Percentiles rank a stretch among this genome's conserved stretches.
Conservation (phyloP, 768 basidiomycete species). For the Leucosporidium creatinivorum region DNA sequence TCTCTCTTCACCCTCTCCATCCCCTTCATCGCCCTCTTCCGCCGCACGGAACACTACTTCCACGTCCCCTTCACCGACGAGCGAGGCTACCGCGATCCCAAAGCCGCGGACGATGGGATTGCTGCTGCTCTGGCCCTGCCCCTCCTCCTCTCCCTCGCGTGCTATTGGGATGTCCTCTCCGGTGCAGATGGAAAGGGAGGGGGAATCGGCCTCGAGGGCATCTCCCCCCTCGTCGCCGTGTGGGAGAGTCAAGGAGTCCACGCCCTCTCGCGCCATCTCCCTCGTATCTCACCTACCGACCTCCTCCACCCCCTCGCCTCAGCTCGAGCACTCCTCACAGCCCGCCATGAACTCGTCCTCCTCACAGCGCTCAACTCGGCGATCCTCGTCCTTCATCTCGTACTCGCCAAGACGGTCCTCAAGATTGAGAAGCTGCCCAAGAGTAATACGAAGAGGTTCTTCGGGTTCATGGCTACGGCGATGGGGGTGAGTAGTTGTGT, state of each 20-base stretch:
- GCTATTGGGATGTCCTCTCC: conserved; percentile 32
- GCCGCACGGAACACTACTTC: conserved; percentile 21
- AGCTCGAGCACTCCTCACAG: conserved; percentile 25
- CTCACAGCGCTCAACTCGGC: conserved; percentile 32
- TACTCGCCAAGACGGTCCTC: conserved; percentile 30
- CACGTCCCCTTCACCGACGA: conserved; percentile 38
- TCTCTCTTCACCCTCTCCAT: conserved; percentile 16
- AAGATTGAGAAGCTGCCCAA: conserved; percentile 33
- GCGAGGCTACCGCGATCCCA: conserved; percentile 33
- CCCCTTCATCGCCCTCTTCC: conserved; percentile 31
- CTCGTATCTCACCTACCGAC: neutral
- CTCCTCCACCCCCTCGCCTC: conserved; percentile 11
- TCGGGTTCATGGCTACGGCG: conserved; percentile 35
- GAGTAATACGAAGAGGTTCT: conserved; percentile 36
- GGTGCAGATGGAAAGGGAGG: neutral
- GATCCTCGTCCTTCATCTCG: conserved; percentile 33
- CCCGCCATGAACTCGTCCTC: conserved; percentile 35
- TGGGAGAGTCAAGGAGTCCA: conserved; percentile 32
- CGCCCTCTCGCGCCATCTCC: neutral
- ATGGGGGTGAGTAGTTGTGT: conserved; percentile 13
- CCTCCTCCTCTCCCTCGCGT: conserved; percentile 30
- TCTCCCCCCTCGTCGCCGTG: conserved; percentile 28
- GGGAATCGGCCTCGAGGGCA: conserved; percentile 19
- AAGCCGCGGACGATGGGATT: conserved; percentile 35
- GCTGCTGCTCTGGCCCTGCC: conserved; percentile 31